These are phyloP conservation scores for Ustilago bromivora DNA, from an alignment of 1,284 basidiomycete species.

Conservation along the genomic window DNA sequence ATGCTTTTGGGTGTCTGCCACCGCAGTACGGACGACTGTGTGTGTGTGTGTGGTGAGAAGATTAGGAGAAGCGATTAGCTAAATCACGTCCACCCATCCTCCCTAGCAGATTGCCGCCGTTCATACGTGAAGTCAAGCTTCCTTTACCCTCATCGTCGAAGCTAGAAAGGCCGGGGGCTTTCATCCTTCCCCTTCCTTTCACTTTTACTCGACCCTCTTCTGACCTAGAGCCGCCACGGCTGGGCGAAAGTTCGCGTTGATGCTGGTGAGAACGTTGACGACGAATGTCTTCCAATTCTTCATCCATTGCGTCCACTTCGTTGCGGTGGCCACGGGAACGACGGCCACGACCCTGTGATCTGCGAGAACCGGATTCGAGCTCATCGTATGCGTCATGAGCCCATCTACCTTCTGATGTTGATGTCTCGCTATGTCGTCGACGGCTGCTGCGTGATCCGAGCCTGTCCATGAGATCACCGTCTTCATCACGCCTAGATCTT, in stretches of 20 bases:
- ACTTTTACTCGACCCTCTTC: slow-evolving; percentile 29
- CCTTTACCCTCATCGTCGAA: slow-evolving; percentile 13
- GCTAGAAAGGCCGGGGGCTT: slow-evolving; percentile 34
- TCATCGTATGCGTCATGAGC: slow-evolving; percentile 35
- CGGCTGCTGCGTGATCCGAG: slow-evolving; percentile 5
- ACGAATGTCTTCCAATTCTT: slow-evolving; percentile 33
- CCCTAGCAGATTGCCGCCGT: slow-evolving; percentile 7
- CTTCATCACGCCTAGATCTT: slow-evolving; percentile 10
- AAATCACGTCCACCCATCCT: slow-evolving; percentile 14
- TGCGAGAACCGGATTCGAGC: not conserved
- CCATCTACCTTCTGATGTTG: slow-evolving; percentile 20
- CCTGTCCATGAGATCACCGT: slow-evolving; percentile 28
- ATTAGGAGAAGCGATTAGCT: slow-evolving; percentile 36
- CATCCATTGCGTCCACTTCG: slow-evolving; percentile 42
- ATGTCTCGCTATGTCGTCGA: slow-evolving; percentile 2
- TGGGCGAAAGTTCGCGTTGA: slow-evolving; percentile 46
- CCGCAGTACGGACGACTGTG: not conserved
- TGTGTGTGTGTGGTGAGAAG: not conserved
- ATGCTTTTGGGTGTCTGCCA: not conserved
- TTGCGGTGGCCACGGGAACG: slow-evolving; percentile 15
- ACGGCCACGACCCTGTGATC: not conserved
- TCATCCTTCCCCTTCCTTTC: slow-evolving; percentile 50
- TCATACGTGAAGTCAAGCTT: slow-evolving; percentile 7
- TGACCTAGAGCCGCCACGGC: not conserved
- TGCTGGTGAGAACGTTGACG: slow-evolving; percentile 19